Evolutionary conservation across 2,329 filamentous ascomycete genomes (phyloP).

Genomic region (Cytospora schulzeri): DNA sequence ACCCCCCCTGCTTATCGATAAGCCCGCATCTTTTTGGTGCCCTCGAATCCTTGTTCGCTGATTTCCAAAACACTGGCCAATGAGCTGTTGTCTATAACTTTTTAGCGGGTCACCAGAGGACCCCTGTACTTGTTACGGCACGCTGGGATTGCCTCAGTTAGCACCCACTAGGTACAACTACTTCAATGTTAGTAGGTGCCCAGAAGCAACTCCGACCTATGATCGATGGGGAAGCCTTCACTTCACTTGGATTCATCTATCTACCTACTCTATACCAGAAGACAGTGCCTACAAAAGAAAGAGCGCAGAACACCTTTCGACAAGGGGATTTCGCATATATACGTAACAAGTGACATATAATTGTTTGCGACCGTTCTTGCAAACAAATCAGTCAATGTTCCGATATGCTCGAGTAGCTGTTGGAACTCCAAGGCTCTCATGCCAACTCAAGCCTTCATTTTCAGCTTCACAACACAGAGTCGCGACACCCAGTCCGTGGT

Average conservation of each 20-base stretch:
- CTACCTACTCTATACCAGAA: too few relatives aligned
- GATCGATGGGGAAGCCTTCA: neutral
- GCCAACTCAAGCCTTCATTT: neutral
- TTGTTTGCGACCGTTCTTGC: neutral
- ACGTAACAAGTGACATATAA: neutral
- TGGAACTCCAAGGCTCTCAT: slow-evolving; percentile 17
- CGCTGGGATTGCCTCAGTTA: neutral
- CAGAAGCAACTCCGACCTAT: neutral
- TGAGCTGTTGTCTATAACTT: neutral
- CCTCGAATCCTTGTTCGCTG: slow-evolving; percentile 22
- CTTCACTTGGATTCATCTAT: too few relatives aligned
- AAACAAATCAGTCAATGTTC: slow-evolving; percentile 26
- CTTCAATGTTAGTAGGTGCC: too few relatives aligned
- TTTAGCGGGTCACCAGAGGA: neutral
- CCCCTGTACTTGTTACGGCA: too few relatives aligned
- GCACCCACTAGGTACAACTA: too few relatives aligned
- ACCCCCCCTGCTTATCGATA: slow-evolving; percentile 25
- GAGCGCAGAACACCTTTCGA: neutral
- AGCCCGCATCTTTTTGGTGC: slow-evolving; percentile 2
- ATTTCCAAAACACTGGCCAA: slow-evolving; percentile 21
- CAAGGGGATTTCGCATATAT: neutral
- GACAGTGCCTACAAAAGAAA: too few relatives aligned
- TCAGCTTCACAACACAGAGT: neutral
- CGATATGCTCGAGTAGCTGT: slow-evolving; percentile 22
- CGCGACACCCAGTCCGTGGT: neutral